These are phyloP conservation scores for Boletales sp. DNA, from an alignment of 768 basidiomycete species.

Conservation along the genomic window DNA sequence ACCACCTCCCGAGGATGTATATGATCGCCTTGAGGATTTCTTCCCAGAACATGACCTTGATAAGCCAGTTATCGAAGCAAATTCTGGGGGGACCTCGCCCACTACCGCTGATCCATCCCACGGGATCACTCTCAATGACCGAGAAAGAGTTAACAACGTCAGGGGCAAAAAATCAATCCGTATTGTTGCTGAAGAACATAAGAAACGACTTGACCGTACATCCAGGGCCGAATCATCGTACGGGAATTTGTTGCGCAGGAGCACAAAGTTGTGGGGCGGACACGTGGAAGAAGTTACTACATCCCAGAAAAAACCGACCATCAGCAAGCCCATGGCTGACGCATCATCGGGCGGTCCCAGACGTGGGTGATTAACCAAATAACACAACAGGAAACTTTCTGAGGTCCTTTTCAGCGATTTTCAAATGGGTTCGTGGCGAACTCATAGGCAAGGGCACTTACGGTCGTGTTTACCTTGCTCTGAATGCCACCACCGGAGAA, in stretches of 20 bases:
- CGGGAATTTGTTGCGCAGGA: conserved; percentile 64
- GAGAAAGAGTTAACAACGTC: conserved; percentile 41
- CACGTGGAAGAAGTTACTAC: conserved; percentile 91
- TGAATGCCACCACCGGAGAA: conserved; percentile 95
- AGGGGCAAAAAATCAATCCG: conserved; percentile 89
- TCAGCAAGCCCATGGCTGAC: conserved; percentile 46
- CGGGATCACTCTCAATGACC: conserved; percentile 33
- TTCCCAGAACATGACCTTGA: conserved; percentile 97
- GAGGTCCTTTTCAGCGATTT: conserved; percentile 56
- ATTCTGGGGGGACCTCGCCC: conserved; percentile 76
- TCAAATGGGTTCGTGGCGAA: conserved; percentile 98
- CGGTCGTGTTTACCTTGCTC: conserved; percentile 91
- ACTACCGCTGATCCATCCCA: conserved; percentile 53
- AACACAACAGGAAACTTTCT: conserved; percentile 12
- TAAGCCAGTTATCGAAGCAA: conserved; percentile 89
- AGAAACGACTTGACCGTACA: conserved; percentile 67
- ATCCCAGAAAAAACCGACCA: conserved; percentile 50
- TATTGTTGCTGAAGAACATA: conserved; percentile 85
- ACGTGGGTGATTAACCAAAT: conserved; percentile 46
- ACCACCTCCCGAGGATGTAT: conserved; percentile 89
- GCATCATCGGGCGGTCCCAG: conserved; percentile 62
- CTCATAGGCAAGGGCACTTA: conserved; percentile 97
- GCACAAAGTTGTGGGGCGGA: conserved; percentile 95
- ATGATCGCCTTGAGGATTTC: conserved; percentile 88
- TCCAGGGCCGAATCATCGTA: conserved; percentile 55